These are phyloP conservation scores for Aspergillus incahuasiensis DNA, from an alignment of 495 filamentous ascomycete genomes.

Conservation along the genomic window DNA sequence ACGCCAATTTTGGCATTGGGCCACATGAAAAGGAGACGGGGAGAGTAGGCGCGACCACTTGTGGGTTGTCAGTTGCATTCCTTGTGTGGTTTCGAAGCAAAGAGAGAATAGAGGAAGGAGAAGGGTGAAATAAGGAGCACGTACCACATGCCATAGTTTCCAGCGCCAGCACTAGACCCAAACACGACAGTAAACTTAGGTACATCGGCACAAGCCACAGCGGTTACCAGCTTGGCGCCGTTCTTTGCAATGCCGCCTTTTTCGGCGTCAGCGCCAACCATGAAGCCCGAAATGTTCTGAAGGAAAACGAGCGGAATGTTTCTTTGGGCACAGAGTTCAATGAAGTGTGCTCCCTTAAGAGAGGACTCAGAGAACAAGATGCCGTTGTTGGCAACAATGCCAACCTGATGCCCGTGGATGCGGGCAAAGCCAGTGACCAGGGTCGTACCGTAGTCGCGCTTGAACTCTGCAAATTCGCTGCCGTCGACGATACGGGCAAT, in stretches of 20 bases:
- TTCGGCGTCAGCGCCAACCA: slow-evolving; percentile 93
- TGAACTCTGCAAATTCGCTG: slow-evolving; percentile 88
- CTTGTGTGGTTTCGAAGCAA: no score
- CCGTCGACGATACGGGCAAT: slow-evolving; percentile 94
- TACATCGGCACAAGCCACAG: slow-evolving; percentile 90
- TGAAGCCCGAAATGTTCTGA: slow-evolving; percentile 96
- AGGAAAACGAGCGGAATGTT: slow-evolving; percentile 87
- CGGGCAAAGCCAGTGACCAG: slow-evolving; percentile 89
- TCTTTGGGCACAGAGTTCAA: slow-evolving; percentile 92
- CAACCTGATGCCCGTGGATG: slow-evolving; percentile 88
- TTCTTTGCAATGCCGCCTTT: slow-evolving; percentile 96
- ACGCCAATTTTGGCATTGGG: slow-evolving; percentile 92
- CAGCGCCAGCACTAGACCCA: slow-evolving; percentile 70
- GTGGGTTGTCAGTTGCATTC: slow-evolving; percentile 7
- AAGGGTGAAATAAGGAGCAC: slow-evolving; percentile 20
- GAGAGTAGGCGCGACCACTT: slow-evolving; percentile 88
- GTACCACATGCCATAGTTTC: slow-evolving; percentile 80
- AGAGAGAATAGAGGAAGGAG: no score
- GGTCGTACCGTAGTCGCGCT: slow-evolving; percentile 83
- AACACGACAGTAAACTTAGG: slow-evolving; percentile 97
- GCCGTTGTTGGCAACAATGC: slow-evolving; percentile 94
- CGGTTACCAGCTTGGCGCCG: slow-evolving; percentile 93
- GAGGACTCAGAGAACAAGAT: slow-evolving; percentile 91
- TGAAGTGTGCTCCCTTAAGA: slow-evolving; percentile 95
- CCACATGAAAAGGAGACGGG: slow-evolving; percentile 94